A percentile compares a stretch with the other conserved stretches of the same genome.
Conservation (phyloP, 176 grass and related monocot genomes). For the Metroxylon sagu region DNA sequence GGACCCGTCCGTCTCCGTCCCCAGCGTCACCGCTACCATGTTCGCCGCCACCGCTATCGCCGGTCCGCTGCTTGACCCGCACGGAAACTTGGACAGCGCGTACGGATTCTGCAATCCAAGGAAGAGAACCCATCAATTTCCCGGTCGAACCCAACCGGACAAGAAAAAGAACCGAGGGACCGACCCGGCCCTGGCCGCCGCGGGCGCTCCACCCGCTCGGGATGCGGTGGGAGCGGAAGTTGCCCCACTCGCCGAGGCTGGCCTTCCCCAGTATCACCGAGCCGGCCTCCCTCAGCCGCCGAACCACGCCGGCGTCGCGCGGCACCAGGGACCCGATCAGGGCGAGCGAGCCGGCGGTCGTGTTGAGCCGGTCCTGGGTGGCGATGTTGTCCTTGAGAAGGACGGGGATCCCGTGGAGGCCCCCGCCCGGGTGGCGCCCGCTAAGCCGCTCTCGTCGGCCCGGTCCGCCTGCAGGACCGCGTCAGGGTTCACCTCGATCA, state of each 20-base stretch:
- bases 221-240: conserved; percentile 21
- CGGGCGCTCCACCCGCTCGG: conserved; percentile 43
- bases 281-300: conserved; percentile 34
- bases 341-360: conserved; percentile 56
- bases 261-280: conserved; percentile 60
- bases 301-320: conserved; percentile 46
- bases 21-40: conserved; percentile 59
- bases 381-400: conserved; percentile 69
- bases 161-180: not conserved
- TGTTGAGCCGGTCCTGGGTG: conserved; percentile 50
- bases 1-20: conserved; percentile 60
- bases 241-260: conserved; percentile 47
- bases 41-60: conserved; percentile 49
- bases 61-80: conserved; percentile 50
- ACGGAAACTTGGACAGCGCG: conserved; percentile 22
- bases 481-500: conserved; percentile 70
- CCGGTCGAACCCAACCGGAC: too few species aligned
- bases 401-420: conserved; percentile 53
- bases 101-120: conserved; percentile 42
- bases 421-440: not conserved
- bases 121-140: too few species aligned
- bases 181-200: conserved; percentile 44
- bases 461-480: conserved; percentile 34
- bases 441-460: conserved; percentile 27
- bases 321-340: conserved; percentile 41